These are phyloP conservation scores for Trichomonascaceae sp. DNA, from an alignment of 1,139 yeast genomes.

Conservation along the genomic window DNA sequence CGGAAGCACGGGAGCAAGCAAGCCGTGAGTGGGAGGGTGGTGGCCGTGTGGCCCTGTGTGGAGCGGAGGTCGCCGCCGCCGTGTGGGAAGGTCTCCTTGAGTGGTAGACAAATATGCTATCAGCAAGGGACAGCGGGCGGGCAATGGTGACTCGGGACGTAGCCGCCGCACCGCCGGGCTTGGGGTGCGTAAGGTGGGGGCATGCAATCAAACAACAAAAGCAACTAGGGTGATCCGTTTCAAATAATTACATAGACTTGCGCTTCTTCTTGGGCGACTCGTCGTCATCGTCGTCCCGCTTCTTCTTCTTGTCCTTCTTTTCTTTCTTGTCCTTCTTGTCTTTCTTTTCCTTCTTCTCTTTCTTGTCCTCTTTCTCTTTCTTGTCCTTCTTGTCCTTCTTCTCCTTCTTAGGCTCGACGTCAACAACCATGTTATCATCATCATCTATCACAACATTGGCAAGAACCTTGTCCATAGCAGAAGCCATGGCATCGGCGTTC, in stretches of 20 bases:
- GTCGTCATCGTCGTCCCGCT: slow-evolving; percentile 14
- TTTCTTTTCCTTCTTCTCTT: slow-evolving; percentile 15
- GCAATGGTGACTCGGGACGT: no score
- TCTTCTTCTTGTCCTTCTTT: slow-evolving; percentile 14
- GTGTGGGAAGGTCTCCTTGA: no score
- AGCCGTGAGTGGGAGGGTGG: no score
- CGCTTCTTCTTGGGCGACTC: slow-evolving; percentile 25
- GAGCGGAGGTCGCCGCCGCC: no score
- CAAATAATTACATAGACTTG: slow-evolving; percentile 19
- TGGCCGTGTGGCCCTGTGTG: no score
- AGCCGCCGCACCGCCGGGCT: no score
- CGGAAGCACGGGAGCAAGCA: no score
- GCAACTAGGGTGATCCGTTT: no score
- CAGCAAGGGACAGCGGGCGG: no score
- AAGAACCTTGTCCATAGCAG: slow-evolving; percentile 56
- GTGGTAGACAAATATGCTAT: no score
- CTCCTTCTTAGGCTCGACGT: slow-evolving; percentile 17
- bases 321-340: slow-evolving; percentile 20
- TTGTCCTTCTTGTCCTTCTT: slow-evolving; percentile 37
- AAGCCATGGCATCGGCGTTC: slow-evolving; percentile 76
- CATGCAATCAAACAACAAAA: no score
- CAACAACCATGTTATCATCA: slow-evolving; percentile 37
- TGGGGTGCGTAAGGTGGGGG: no score
- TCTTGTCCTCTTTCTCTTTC: slow-evolving; percentile 36
- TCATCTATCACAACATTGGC: slow-evolving; percentile 32